phyloP scores from a whole-genome alignment of 768 basidiomycete species.

The Amanita subjunquillea region DNA sequence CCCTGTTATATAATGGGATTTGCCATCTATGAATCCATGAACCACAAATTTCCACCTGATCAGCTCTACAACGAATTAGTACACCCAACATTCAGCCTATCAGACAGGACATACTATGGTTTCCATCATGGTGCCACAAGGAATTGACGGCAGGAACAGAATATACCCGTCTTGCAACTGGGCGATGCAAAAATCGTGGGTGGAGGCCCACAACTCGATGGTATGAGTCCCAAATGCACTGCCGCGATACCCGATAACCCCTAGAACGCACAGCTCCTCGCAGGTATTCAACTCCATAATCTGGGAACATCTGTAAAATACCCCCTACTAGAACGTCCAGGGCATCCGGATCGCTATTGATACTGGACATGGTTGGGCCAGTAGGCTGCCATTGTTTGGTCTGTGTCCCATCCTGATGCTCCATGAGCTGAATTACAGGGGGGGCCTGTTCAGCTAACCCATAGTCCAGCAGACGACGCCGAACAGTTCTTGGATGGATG shows the following conservation, averaged over 20 bases:
- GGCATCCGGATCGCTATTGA: neutral
- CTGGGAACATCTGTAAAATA: neutral
- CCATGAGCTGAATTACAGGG: neutral
- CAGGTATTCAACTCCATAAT: neutral
- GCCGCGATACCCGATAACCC: neutral
- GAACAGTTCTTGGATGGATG: too few species aligned
- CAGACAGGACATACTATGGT: conserved; percentile 17
- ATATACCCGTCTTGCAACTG: conserved; percentile 12
- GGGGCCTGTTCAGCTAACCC: neutral
- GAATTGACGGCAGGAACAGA: conserved; percentile 20
- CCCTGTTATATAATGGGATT: neutral
- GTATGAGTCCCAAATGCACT: neutral
- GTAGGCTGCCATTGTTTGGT: neutral
- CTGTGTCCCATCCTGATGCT: neutral
- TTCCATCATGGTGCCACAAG: conserved; percentile 27
- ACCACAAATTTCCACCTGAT: conserved; percentile 5
- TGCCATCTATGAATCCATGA: conserved; percentile 23
- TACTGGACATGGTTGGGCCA: neutral
- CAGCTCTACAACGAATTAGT: neutral
- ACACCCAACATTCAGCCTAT: neutral
- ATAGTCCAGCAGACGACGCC: neutral
- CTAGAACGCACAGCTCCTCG: neutral
- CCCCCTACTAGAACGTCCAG: neutral
- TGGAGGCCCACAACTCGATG: neutral
- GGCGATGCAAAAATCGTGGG: neutral